These are phyloP conservation scores for Limtongia smithiae DNA, from an alignment of 805 yeast species.

Conservation along the genomic window DNA sequence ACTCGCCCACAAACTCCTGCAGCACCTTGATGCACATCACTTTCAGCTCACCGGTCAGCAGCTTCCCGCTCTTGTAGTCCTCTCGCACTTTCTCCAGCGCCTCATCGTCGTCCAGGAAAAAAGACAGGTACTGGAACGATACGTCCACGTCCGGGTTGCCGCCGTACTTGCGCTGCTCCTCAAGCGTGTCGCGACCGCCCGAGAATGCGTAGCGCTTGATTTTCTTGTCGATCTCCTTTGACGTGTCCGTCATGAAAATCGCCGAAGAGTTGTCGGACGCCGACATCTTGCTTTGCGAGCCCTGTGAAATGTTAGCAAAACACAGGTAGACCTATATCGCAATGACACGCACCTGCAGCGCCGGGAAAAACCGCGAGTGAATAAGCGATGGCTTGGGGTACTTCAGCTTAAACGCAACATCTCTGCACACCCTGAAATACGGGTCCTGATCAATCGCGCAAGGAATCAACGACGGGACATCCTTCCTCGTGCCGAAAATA, in stretches of 20 bases:
- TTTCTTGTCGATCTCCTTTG: constrained; percentile 87
- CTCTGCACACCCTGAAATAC: constrained; percentile 94
- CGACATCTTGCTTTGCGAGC: constrained; percentile 93
- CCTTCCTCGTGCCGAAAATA: constrained; percentile 76
- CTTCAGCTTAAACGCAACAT: constrained; percentile 90
- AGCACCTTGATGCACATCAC: constrained; percentile 75
- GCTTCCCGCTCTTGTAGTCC: constrained; percentile 71
- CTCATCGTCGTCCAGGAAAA: constrained; percentile 86
- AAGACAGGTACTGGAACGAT: constrained; percentile 86
- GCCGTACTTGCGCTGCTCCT: constrained; percentile 85
- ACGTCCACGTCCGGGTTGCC: constrained; percentile 96
- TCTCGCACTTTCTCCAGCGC: constrained; percentile 59
- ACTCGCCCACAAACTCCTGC: constrained; percentile 71
- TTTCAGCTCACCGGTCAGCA: constrained; percentile 92
- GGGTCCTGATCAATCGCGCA: constrained; percentile 99
- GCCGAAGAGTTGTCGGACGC: constrained; percentile 90
- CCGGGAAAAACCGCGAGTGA: constrained; percentile 96
- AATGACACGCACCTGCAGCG: constrained; percentile 38
- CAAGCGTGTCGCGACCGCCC: constrained; percentile 84
- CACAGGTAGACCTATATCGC: not conserved
- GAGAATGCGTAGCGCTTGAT: constrained; percentile 95
- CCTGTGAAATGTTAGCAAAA: constrained; percentile 50
- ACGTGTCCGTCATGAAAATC: constrained; percentile 91
- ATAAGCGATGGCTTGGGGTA: constrained; percentile 86
- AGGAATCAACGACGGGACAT: constrained; percentile 95